phyloP scores from a whole-genome alignment of 2,329 filamentous ascomycete species.

The Pseudogymnoascus sp. region DNA sequence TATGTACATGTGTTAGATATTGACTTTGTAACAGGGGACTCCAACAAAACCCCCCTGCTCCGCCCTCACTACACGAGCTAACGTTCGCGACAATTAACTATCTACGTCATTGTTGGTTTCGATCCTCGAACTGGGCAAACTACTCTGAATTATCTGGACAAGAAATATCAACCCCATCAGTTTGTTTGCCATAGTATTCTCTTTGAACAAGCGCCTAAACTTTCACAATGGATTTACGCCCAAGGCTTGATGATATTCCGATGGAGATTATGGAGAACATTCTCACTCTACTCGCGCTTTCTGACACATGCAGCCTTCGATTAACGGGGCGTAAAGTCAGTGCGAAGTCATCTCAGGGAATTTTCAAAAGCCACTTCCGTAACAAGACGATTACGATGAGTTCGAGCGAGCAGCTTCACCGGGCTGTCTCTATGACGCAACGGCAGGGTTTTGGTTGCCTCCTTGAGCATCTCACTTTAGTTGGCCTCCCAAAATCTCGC shows the following conservation, averaged over 20 bases:
- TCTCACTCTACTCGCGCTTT: neutral
- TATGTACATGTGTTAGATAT: too few species aligned
- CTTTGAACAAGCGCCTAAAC: neutral
- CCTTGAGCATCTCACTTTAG: neutral
- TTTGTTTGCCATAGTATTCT: neutral
- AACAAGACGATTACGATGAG: neutral
- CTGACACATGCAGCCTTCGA: neutral
- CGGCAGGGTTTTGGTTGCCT: neutral
- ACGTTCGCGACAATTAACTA: neutral
- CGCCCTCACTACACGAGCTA: neutral
- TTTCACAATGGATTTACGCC: neutral
- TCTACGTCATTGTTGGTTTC: neutral
- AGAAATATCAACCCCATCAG: neutral
- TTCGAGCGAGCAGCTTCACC: neutral
- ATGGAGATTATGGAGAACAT: neutral
- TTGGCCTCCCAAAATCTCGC: neutral
- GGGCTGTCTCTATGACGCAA: neutral
- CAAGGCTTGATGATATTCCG: neutral
- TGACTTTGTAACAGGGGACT: too few species aligned
- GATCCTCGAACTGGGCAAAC: neutral
- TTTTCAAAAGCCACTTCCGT: neutral
- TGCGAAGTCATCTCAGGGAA: neutral
- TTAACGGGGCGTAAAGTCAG: neutral
- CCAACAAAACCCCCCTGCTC: too few species aligned
- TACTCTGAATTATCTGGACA: neutral